phyloP scores from a whole-genome alignment of 345 rosid genomes.

The Euphorbia pulcherrima region DNA sequence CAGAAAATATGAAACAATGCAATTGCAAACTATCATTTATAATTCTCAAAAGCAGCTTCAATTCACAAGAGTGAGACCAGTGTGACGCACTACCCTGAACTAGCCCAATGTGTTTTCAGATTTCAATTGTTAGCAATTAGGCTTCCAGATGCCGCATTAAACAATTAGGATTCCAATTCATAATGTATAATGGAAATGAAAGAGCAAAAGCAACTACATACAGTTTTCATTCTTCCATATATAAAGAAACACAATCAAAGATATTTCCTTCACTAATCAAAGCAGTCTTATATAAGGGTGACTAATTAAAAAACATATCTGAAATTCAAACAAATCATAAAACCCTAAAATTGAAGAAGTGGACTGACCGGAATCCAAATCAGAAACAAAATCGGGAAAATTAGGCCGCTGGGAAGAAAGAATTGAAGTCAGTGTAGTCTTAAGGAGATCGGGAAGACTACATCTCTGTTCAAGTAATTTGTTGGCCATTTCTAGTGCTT shows the following conservation, averaged over 20 bases:
- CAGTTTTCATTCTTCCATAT: no score
- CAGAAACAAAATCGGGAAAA: conserved; percentile 20
- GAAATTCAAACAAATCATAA: neutral
- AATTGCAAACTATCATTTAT: neutral
- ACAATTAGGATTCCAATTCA: no score
- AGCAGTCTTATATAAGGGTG: neutral
- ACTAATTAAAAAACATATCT: neutral
- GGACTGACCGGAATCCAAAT: conserved; percentile 40
- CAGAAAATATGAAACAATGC: conserved; percentile 1
- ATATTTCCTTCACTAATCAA: no score
- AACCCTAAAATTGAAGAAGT: conserved; percentile 22
- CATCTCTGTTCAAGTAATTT: conserved; percentile 57
- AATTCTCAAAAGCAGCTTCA: neutral
- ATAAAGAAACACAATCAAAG: no score
- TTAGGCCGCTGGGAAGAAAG: conserved; percentile 44
- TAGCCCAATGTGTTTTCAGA: neutral
- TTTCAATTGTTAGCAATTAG: no score
- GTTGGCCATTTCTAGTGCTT: conserved; percentile 55
- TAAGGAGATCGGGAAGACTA: conserved; percentile 64
- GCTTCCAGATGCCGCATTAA: no score
- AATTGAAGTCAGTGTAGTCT: conserved; percentile 39
- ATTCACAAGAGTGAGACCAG: neutral
- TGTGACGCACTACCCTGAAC: neutral
- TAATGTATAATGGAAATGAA: no score
- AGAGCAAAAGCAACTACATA: no score